phyloP scores from a whole-genome alignment of 768 basidiomycete species.

The Amanita polypyramis region DNA sequence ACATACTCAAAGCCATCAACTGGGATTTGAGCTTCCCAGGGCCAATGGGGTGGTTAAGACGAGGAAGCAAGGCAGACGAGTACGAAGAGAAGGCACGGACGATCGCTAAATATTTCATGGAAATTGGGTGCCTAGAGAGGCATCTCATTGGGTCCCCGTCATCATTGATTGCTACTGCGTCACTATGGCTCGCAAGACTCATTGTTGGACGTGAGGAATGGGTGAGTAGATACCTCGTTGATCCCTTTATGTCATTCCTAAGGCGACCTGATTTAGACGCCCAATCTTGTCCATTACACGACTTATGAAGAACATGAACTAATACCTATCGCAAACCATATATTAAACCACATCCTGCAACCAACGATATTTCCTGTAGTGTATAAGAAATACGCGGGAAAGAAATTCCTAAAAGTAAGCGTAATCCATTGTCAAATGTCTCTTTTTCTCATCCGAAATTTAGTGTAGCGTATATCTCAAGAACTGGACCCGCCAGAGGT shows the following conservation, averaged over 20 bases:
- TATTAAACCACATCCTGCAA: constrained; percentile 81
- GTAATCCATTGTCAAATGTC: not conserved
- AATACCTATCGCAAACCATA: constrained; percentile 71
- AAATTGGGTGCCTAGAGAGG: constrained; percentile 77
- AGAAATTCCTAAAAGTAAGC: constrained; percentile 73
- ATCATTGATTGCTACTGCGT: constrained; percentile 72
- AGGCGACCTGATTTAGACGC: constrained; percentile 37
- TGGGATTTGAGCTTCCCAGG: constrained; percentile 85
- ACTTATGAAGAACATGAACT: constrained; percentile 75
- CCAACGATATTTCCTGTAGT: constrained; percentile 67
- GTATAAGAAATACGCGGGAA: constrained; percentile 82
- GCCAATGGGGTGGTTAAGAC: constrained; percentile 79
- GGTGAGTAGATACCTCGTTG: constrained; percentile 36
- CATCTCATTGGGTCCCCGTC: constrained; percentile 66
- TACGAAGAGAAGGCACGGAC: constrained; percentile 82
- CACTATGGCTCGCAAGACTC: constrained; percentile 78
- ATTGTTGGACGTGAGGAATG: constrained; percentile 74
- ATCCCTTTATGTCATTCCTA: not conserved
- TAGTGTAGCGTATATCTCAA: constrained; percentile 72
- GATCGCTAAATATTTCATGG: constrained; percentile 84
- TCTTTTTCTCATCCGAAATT: not conserved
- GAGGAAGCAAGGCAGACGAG: constrained; percentile 88
- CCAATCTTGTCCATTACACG: constrained; percentile 82
- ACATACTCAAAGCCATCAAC: constrained; percentile 75
- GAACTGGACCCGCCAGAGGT: constrained; percentile 68